Evolutionary conservation across 352 stramenopile species (phyloP).

Genomic region (Pythium inflatum): DNA sequence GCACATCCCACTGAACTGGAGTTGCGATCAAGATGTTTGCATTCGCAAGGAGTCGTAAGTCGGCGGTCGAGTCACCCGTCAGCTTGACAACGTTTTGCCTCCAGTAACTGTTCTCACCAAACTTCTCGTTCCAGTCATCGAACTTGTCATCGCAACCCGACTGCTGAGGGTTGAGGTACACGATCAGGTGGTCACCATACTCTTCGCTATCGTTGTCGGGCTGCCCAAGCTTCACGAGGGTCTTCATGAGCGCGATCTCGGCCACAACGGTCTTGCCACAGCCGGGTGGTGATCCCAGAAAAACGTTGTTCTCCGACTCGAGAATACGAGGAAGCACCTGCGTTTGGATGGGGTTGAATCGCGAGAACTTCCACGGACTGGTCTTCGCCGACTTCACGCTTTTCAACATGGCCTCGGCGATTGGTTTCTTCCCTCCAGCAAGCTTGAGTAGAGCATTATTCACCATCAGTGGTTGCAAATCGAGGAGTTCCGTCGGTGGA

Average conservation of each 20-base stretch:
- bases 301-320: slow-evolving; percentile 94
- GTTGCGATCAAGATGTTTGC: slow-evolving; percentile 95
- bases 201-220: slow-evolving; percentile 60
- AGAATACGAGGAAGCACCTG: slow-evolving; percentile 96
- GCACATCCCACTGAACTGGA: slow-evolving; percentile 95
- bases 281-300: slow-evolving; percentile 95
- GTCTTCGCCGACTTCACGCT: slow-evolving; percentile 44
- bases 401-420: slow-evolving; percentile 58
- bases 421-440: slow-evolving; percentile 62
- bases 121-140: slow-evolving; percentile 86
- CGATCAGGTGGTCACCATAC: slow-evolving; percentile 79
- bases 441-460: slow-evolving; percentile 85
- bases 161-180: slow-evolving; percentile 95
- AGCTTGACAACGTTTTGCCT: slow-evolving; percentile 89
- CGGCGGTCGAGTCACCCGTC: slow-evolving; percentile 93
- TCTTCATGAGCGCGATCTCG: slow-evolving; percentile 97
- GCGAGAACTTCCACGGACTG: slow-evolving; percentile 79
- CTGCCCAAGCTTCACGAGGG: slow-evolving; percentile 67
- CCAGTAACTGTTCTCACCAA: slow-evolving; percentile 79
- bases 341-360: slow-evolving; percentile 99
- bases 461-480: slow-evolving; percentile 96
- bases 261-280: slow-evolving; percentile 95
- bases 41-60: slow-evolving; percentile 92
- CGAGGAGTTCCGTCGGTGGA: slow-evolving; percentile 96
- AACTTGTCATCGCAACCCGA: slow-evolving; percentile 66